Evolutionary conservation across 305 asterid genomes (phyloP).

Genomic region (Fraxinus paxiana): DNA sequence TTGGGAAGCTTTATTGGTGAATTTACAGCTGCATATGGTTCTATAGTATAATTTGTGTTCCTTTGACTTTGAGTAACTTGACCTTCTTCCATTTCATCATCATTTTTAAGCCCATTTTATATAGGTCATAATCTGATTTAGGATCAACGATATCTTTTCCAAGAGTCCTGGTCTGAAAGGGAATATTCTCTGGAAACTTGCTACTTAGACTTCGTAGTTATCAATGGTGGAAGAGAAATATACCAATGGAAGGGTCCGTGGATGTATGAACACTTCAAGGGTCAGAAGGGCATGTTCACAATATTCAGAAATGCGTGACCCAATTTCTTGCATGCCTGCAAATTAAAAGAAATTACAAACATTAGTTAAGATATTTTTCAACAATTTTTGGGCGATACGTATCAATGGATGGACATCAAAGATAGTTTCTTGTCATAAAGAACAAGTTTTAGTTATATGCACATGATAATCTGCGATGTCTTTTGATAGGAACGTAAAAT

Average conservation of each 20-base stretch:
- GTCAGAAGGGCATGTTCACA: constrained; percentile 24
- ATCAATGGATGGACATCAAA: background rate
- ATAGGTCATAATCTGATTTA: constrained; percentile 53
- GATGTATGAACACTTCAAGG: constrained; percentile 67
- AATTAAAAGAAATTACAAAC: background rate
- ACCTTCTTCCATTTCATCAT: constrained; percentile 39
- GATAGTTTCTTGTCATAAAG: background rate
- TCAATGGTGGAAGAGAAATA: constrained; percentile 33
- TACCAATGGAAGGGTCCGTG: constrained; percentile 52
- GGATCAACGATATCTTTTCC: constrained; percentile 30
- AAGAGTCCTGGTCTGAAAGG: constrained; percentile 24
- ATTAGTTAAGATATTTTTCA: background rate
- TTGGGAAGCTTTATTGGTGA: constrained; percentile 9
- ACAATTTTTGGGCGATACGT: background rate
- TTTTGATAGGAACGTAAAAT: too few relatives aligned
- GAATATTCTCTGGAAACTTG: constrained; percentile 26
- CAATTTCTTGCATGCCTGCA: constrained; percentile 60
- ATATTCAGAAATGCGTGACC: constrained; percentile 46
- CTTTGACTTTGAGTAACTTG: constrained; percentile 24
- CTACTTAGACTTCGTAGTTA: constrained; percentile 25
- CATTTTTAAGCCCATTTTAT: constrained; percentile 47
- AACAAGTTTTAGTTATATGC: background rate
- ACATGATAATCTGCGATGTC: background rate
- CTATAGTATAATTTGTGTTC: constrained; percentile 10
- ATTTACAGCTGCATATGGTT: constrained; percentile 16